Percentiles rank a stretch among this genome's conserved stretches.
phyloP scores from a whole-genome alignment of 768 basidiomycete genomes.

The Leccinum barrowsii region DNA sequence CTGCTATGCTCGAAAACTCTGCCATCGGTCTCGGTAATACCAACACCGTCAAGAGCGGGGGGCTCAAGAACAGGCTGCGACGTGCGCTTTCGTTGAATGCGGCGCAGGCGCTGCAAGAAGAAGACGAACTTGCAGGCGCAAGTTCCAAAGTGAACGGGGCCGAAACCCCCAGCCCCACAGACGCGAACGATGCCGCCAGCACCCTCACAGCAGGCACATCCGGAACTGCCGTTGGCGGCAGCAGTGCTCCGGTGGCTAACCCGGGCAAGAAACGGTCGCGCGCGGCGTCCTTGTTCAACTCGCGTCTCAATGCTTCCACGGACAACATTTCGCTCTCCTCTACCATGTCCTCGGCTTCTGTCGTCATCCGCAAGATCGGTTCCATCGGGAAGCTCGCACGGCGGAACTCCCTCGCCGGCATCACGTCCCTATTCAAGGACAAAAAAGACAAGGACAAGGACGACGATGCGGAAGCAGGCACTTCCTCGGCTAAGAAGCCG shows the following conservation, averaged over 20 bases:
- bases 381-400: conserved; percentile 86
- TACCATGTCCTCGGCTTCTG: conserved; percentile 90
- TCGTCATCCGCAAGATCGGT: conserved; percentile 95
- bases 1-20: conserved; percentile 43
- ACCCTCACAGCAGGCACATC: conserved; percentile 41
- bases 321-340: conserved; percentile 95
- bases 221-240: conserved; percentile 1
- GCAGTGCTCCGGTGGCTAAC: conserved; percentile 24
- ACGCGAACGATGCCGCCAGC: conserved; percentile 25
- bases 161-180: conserved; percentile 27
- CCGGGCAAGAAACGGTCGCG: conserved; percentile 66
- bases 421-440: conserved; percentile 93
- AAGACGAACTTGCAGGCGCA: conserved; percentile 28
- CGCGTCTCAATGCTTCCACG: conserved; percentile 80
- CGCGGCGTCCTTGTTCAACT: conserved; percentile 79
- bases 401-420: conserved; percentile 84
- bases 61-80: conserved; percentile 74
- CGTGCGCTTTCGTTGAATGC: conserved; percentile 71
- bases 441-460: conserved; percentile 49
- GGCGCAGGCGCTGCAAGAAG: conserved; percentile 50
- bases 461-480: conserved; percentile 31
- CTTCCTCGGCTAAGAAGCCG: conserved; percentile 40
- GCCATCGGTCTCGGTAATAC: conserved; percentile 36
- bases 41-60: conserved; percentile 50
- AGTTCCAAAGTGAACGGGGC: conserved; percentile 29